Conservation (phyloP, 192 early-diverging fungal species). For the Piromyces sp. region DNA sequence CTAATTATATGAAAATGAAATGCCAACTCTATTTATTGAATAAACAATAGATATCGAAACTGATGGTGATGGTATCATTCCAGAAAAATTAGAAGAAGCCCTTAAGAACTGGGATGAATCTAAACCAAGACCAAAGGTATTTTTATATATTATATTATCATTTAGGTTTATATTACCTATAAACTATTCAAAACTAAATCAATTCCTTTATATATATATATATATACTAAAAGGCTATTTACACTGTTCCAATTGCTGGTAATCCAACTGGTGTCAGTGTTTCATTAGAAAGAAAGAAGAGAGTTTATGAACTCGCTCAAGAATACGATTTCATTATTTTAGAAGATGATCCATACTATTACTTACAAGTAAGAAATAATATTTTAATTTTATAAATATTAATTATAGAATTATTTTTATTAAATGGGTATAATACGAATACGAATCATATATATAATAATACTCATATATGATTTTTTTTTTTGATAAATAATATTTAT, state of each 20-base stretch:
- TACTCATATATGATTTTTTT: too few species aligned
- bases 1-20: too few species aligned
- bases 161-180: too few species aligned
- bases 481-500: too few species aligned
- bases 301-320: constrained; percentile 57
- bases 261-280: constrained; percentile 83
- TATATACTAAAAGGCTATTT: constrained; percentile 10
- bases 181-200: too few species aligned
- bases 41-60: neutral
- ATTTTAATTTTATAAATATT: neutral
- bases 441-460: too few species aligned
- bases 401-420: neutral
- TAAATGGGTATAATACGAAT: too few species aligned
- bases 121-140: neutral
- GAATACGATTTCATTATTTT: constrained; percentile 67
- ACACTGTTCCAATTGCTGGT: constrained; percentile 69
- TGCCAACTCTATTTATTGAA: too few species aligned
- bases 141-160: neutral
- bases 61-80: neutral
- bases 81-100: neutral
- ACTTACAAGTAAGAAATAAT: constrained; percentile 32
- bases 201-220: neutral
- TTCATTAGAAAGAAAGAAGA: constrained; percentile 51
- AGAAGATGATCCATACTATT: constrained; percentile 95
- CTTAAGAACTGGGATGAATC: neutral